Evolutionary conservation across 2,329 filamentous ascomycete species (phyloP).

Genomic region (Aschersonia sp.): DNA sequence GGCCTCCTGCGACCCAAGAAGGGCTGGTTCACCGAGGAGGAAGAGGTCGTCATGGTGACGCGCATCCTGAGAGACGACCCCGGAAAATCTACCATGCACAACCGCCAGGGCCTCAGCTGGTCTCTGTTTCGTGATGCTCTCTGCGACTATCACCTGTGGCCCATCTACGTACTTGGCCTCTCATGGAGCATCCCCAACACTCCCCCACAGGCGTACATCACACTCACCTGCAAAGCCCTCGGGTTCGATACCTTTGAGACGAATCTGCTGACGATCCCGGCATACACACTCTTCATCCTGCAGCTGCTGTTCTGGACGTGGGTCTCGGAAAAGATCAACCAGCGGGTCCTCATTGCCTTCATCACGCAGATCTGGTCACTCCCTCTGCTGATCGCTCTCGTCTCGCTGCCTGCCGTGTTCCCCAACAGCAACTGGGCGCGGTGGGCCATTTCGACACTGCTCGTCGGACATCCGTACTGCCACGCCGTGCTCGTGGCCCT

Average conservation of each 20-base stretch:
- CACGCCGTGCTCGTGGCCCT: conserved; percentile 35
- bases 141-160: conserved; percentile 40
- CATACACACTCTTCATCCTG: conserved; percentile 22
- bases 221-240: conserved; percentile 31
- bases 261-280: conserved; percentile 36
- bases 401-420: conserved; percentile 10
- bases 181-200: conserved; percentile 29
- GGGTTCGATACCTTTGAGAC: conserved; percentile 37
- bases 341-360: conserved; percentile 22
- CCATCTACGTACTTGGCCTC: conserved; percentile 35
- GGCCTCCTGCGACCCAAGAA: conserved; percentile 12
- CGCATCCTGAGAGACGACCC: conserved; percentile 40
- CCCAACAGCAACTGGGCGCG: conserved; percentile 14
- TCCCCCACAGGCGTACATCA: conserved; percentile 34
- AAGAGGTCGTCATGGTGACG: conserved; percentile 44
- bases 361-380: conserved; percentile 37
- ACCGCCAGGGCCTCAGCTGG: conserved; percentile 36
- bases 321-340: conserved; percentile 28
- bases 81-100: conserved; percentile 37
- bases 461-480: conserved; percentile 18
- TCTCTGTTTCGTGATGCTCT: conserved; percentile 31
- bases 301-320: conserved; percentile 28
- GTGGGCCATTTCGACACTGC: conserved; percentile 17
- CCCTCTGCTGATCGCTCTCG: conserved; percentile 34
- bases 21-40: conserved; percentile 42